Evolutionary conservation across 768 basidiomycete species (phyloP).

Genomic region (Zangia roseola): DNA sequence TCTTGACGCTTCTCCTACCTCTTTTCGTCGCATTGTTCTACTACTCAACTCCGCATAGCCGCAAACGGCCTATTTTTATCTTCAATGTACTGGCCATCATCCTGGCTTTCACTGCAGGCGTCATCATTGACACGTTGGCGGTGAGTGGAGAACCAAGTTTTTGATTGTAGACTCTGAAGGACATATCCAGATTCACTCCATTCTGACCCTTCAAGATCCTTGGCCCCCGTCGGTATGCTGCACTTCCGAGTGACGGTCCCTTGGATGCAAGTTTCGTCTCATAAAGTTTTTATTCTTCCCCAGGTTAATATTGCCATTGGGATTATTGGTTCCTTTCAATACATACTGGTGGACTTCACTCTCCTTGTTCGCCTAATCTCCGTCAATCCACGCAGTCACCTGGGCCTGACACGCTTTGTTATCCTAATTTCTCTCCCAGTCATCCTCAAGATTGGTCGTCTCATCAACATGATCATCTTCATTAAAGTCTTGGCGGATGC

Average conservation of each 20-base stretch:
- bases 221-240: conserved; percentile 21
- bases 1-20: conserved; percentile 30
- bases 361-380: conserved; percentile 28
- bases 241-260: not conserved
- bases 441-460: conserved; percentile 28
- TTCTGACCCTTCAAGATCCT: conserved; percentile 22
- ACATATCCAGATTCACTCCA: conserved; percentile 24
- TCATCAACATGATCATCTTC: conserved; percentile 29
- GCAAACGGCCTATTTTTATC: conserved; percentile 28
- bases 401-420: conserved; percentile 17
- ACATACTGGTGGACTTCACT: conserved; percentile 29
- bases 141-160: conserved; percentile 16
- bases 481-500: conserved; percentile 22
- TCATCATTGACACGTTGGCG: conserved; percentile 18
- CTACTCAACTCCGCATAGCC: conserved; percentile 26
- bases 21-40: conserved; percentile 32
- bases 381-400: conserved; percentile 22
- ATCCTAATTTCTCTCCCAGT: conserved; percentile 23
- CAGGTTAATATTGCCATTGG: conserved; percentile 30
- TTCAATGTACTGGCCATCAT: conserved; percentile 25
- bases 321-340: conserved; percentile 27
- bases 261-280: not conserved
- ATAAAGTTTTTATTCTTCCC: not conserved
- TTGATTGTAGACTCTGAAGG: not conserved
- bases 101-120: conserved; percentile 21